Evolutionary conservation across 306 rosid genomes (phyloP), one percentile per base, ranked within the genome.

Genomic region (Quercus bicolor): DNA sequence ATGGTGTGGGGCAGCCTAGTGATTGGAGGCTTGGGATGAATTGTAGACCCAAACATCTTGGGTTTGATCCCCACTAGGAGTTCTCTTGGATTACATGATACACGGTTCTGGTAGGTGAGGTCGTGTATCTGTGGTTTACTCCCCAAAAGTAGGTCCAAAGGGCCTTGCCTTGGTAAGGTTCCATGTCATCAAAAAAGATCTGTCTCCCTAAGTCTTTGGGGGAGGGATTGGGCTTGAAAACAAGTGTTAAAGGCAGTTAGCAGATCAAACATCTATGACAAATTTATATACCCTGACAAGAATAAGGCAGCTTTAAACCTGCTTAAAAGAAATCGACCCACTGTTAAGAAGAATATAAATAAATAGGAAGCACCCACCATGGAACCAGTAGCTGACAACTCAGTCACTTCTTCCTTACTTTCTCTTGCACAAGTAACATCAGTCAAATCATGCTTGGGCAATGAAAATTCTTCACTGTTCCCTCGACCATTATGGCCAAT

Each of bases 361-460:
- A 19, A 68, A 19, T 6, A 68, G 16, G 28, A 80, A 78, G 73
- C 70, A 71, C 89, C 45, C 66, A 93, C 98, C 97, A 87, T 74
- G 37, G 88, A 72, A 51, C 82, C 82, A 45, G 85, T 13, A 51
- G 77, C 77, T 37, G 84, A 79, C 73, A 81, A 34, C 73, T 79
- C 85, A 19, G 74, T 55, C 60, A 74, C 88, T 84, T 83, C 93
- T 82, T 78, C 86, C 80, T 56, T 77, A 66, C 13, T 78, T 72
- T 79, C 93, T 53, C 60, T 75, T 66, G 84, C 75, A 76, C 80
- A 26, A 33, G 75, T 77, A 74, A 78, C 53, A 37, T 77, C 9
- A 70, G 56, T 70, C 75, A 70, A 40, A 69, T 78, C 84, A 68
- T 80, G 77, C 85, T 80, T 74, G 11, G 83, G 24, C 24, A 4